A percentile compares a stretch with the other conserved stretches of the same genome.
These are phyloP conservation scores for Globisporangium apiculatum DNA, from an alignment of 352 stramenopile genomes.

Conservation along the genomic window DNA sequence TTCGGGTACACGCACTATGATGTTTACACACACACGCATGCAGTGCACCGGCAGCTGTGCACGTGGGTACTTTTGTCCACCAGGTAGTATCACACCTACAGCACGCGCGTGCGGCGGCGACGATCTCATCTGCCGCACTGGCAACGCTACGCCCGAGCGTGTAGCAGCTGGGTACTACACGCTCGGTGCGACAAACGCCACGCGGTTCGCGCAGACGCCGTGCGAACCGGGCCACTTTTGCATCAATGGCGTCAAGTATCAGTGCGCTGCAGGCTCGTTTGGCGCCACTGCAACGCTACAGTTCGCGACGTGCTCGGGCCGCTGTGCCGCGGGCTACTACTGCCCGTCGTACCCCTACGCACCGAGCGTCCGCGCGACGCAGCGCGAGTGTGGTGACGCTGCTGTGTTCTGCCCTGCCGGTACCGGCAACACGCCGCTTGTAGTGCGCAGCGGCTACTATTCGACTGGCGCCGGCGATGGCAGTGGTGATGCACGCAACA, in stretches of 20 bases:
- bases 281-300: conserved; percentile 36
- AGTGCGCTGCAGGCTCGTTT: conserved; percentile 72
- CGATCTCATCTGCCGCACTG: conserved; percentile 26
- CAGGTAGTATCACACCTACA: conserved; percentile 33
- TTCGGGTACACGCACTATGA: too few relatives aligned
- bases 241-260: conserved; percentile 41
- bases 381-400: conserved; percentile 42
- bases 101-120: conserved; percentile 35
- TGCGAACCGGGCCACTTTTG: conserved; percentile 81
- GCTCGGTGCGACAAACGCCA: conserved; percentile 42
- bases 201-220: conserved; percentile 45
- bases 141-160: conserved; percentile 20
- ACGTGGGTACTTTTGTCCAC: conserved; percentile 60
- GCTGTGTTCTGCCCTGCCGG: conserved; percentile 51
- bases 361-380: conserved; percentile 32
- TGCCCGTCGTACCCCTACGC: conserved; percentile 56
- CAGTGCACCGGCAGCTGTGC: conserved; percentile 55
- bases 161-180: conserved; percentile 54
- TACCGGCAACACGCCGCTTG: conserved; percentile 35
- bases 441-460: conserved; percentile 45
- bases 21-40: neutral
- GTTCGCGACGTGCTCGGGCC: conserved; percentile 41
- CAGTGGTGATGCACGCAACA: conserved; percentile 31
- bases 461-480: conserved; percentile 33
- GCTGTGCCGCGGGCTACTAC: conserved; percentile 53